Base-by-base conservation (phyloP, 2,329 filamentous ascomycete genomes). In the Colletotrichum sp. region DNA sequence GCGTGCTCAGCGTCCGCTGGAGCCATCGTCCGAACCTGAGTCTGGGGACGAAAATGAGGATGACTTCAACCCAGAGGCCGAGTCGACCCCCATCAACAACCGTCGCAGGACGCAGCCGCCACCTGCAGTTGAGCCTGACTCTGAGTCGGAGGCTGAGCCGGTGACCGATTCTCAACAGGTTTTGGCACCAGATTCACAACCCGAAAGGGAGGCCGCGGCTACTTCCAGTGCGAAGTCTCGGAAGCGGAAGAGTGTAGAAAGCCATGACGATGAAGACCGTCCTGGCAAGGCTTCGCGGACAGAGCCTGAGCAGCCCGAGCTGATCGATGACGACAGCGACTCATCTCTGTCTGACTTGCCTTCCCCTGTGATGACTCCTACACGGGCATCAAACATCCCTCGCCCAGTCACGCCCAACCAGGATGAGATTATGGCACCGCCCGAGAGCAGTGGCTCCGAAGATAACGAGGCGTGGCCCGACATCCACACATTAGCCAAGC, bases 21-120 rank as follows among this genome's bases (percentile, higher is more conserved):
- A 76, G 28, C 72, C 75, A 18, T 79, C 79, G 4, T 80, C 77
- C 9, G 77, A 74, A 16, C 52, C 72, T 4, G 75, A 52, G 18
- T 67, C 75, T 26, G 78, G 72, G 18, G 85, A 81, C 13, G 81
- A 83, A 79, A 52, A 83, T 13, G 81, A 83, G 79, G 57, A 83
- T 76, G 44, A 82, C 72, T 93, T 91, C 80, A 89, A 86, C 68
- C 93, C 89, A 0, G 92, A 94, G 72, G 92, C 92, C 32, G 92
- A 94, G 84, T 93, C 92, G 18, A 95, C 93, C 8, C 93, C 93
- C 5, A 80, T 93, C 30, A 66, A 68, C 30, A 90, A 91, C 74
- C 84, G 89, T 24, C 85, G 85, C 44, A 89, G 86, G 76, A 85
- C 84, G 55, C 82, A 82, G n/a, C 75, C 73, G 16, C n/a, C 48